These are phyloP conservation scores for Lactarius hengduanensis DNA, from an alignment of 768 basidiomycete genomes.

Conservation along the genomic window DNA sequence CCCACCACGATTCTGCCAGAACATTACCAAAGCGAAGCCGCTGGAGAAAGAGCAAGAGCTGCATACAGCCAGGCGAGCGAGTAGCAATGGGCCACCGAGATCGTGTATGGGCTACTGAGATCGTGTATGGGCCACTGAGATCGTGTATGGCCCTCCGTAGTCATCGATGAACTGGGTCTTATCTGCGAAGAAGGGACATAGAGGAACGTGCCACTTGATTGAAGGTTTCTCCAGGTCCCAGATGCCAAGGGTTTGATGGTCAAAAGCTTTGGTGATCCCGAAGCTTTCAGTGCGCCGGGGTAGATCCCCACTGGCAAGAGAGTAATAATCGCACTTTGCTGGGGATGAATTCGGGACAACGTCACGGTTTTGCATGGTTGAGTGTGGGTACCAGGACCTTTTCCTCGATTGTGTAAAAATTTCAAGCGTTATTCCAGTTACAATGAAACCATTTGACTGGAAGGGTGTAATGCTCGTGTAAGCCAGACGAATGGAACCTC, in stretches of 20 bases:
- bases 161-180: conserved; percentile 47
- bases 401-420: not conserved
- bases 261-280: conserved; percentile 35
- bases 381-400: no score
- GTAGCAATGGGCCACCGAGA: conserved; percentile 6
- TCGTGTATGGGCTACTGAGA: conserved; percentile 38
- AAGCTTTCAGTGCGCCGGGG: not conserved
- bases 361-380: conserved; percentile 2
- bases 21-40: conserved; percentile 23
- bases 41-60: conserved; percentile 14
- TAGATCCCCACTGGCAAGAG: not conserved
- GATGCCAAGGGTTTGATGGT: conserved; percentile 62
- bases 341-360: not conserved
- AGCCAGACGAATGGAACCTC: not conserved
- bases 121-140: conserved; percentile 8
- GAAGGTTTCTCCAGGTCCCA: conserved; percentile 65
- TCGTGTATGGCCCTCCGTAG: conserved; percentile 55
- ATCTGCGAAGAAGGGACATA: conserved; percentile 46
- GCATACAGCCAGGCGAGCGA: conserved; percentile 8
- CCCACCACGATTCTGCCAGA: not conserved
- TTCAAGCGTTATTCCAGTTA: not conserved
- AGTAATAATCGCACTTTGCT: not conserved
- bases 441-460: not conserved
- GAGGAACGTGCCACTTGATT: conserved; percentile 37
- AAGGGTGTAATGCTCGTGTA: no score